These are phyloP conservation scores for Pyricularia pennisetigena DNA, from an alignment of 2,329 filamentous ascomycete species.

Conservation along the genomic window DNA sequence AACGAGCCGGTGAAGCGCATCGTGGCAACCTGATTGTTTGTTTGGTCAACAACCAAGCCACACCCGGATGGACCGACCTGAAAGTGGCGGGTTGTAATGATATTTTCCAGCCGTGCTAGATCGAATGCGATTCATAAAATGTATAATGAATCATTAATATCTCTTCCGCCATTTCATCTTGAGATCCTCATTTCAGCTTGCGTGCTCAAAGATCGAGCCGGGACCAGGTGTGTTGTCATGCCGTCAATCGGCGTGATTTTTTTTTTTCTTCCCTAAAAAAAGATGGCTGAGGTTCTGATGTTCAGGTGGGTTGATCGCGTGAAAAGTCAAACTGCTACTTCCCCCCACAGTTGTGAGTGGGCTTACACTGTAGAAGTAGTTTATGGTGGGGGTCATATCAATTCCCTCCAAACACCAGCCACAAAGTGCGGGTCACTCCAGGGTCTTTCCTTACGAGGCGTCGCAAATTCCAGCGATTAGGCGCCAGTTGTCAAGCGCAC, in stretches of 20 bases:
- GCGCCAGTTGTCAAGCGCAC: neutral
- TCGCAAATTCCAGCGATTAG: neutral
- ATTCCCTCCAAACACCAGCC: neutral
- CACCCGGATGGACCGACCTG: neutral
- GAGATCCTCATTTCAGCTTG: neutral
- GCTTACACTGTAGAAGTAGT: too few species aligned
- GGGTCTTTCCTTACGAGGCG: neutral
- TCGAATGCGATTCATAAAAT: neutral
- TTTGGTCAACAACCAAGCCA: neutral
- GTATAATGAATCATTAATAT: neutral
- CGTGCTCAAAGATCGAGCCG: neutral
- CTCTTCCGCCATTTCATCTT: neutral
- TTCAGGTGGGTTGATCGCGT: neutral
- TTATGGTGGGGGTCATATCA: neutral
- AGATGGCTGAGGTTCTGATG: neutral
- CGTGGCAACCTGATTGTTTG: neutral
- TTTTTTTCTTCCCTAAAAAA: too few species aligned
- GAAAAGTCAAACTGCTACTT: neutral
- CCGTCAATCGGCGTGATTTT: neutral
- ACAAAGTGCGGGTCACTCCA: neutral
- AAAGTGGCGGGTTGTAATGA: neutral
- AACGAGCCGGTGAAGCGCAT: conserved; percentile 5
- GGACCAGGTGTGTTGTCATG: neutral
- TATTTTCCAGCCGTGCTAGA: neutral
- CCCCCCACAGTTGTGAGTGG: too few species aligned